Conservation (phyloP, 371 early-diverging fungal genomes). For the Rhizopus delemar region DNA sequence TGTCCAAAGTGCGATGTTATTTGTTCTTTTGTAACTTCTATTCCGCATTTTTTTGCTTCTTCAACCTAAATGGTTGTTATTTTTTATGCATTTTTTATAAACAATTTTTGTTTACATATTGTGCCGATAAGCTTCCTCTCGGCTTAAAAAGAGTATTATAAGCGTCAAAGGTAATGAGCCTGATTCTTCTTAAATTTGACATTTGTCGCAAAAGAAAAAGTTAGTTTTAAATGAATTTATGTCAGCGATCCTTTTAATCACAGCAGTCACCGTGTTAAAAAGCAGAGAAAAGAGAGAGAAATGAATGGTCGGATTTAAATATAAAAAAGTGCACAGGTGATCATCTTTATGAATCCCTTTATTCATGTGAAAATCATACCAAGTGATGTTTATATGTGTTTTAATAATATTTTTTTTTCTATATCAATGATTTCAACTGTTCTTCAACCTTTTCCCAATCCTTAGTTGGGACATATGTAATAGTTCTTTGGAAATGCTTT, state of each 20-base stretch:
- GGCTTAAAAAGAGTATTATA: slow-evolving; percentile 51
- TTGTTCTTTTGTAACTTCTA: slow-evolving; percentile 33
- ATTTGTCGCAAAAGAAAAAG: slow-evolving; percentile 1
- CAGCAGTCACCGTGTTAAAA: background rate
- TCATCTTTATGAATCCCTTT: too few relatives aligned
- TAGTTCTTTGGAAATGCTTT: slow-evolving; percentile 72
- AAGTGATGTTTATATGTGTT: background rate
- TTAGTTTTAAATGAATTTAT: background rate
- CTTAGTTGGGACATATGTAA: slow-evolving; percentile 77
- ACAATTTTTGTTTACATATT: slow-evolving; percentile 23
- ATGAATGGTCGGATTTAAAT: background rate
- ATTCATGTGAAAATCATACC: too few relatives aligned
- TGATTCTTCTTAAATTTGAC: slow-evolving; percentile 14
- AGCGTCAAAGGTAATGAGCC: slow-evolving; percentile 48
- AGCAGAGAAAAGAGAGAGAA: background rate
- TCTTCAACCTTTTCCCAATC: slow-evolving; percentile 77
- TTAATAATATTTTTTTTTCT: background rate
- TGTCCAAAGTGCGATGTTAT: slow-evolving; percentile 39
- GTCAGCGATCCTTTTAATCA: background rate
- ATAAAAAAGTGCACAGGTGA: background rate
- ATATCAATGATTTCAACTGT: slow-evolving; percentile 54
- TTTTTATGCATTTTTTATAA: too few relatives aligned
- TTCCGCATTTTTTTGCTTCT: slow-evolving; percentile 40
- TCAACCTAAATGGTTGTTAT: slow-evolving; percentile 27
- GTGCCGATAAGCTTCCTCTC: slow-evolving; percentile 32